phyloP scores from a whole-genome alignment of 371 early-diverging fungal species.

The Coemansia linderi region DNA sequence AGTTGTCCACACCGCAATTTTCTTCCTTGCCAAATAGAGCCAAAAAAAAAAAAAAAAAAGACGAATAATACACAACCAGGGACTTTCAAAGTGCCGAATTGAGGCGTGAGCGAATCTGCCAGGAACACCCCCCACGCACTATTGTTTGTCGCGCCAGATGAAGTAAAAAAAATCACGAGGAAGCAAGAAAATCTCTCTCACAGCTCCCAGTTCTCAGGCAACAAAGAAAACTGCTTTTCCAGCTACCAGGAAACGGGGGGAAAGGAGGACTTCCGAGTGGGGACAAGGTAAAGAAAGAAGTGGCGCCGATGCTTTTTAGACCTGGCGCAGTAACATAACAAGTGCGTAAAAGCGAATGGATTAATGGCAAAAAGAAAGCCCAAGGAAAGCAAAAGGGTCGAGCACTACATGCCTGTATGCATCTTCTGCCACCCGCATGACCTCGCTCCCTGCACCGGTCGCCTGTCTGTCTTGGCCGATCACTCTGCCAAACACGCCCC shows the following conservation, averaged over 20 bases:
- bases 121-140: constrained; percentile 3
- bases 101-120: constrained; percentile 3
- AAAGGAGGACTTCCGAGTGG: background rate
- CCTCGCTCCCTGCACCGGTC: constrained; percentile 2
- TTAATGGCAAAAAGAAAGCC: background rate
- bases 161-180: constrained; percentile 1
- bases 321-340: background rate
- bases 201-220: background rate
- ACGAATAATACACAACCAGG: background rate
- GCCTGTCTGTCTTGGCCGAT: background rate
- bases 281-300: constrained; percentile 1
- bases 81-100: background rate
- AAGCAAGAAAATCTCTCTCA: background rate
- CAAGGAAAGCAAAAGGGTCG: background rate
- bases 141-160: background rate
- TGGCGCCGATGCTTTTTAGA: background rate
- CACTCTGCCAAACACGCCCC: background rate
- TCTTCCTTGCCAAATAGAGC: background rate
- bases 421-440: constrained; percentile 3
- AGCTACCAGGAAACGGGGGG: background rate
- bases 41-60: background rate
- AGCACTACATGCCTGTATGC: background rate
- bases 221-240: background rate
- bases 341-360: background rate
- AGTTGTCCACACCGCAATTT: background rate